These are phyloP conservation scores for Phalaenopsis aphrodite DNA, from an alignment of 106 monocot genomes.

Conservation along the genomic window DNA sequence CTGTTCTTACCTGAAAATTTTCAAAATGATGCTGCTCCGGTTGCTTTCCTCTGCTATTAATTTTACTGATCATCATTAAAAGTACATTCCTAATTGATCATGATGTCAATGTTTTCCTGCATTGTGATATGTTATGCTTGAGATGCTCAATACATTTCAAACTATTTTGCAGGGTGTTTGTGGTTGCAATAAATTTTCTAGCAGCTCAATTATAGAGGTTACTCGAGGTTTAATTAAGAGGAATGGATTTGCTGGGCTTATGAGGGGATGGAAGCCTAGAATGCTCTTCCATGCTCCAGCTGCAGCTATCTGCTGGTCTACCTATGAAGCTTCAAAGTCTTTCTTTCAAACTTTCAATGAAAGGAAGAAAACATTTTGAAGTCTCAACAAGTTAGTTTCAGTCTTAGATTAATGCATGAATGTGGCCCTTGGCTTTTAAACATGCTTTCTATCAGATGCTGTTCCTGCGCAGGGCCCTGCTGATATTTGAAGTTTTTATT, in stretches of 20 bases:
- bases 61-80: too few relatives aligned
- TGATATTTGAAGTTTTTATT: conserved; percentile 1
- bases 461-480: not conserved
- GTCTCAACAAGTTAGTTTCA: not conserved
- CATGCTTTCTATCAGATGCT: not conserved
- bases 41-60: too few relatives aligned
- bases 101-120: too few relatives aligned
- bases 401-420: too few relatives aligned
- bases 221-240: conserved; percentile 46
- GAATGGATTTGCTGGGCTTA: conserved; percentile 69
- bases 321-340: conserved; percentile 79
- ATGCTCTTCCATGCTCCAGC: conserved; percentile 98
- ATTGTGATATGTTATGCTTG: not conserved
- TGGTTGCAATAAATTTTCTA: conserved; percentile 72
- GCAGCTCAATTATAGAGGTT: conserved; percentile 61
- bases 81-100: too few relatives aligned
- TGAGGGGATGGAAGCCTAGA: conserved; percentile 87
- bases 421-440: too few relatives aligned
- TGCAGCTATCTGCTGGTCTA: conserved; percentile 96
- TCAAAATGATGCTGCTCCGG: too few relatives aligned
- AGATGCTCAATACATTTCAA: not conserved
- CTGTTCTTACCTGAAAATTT: too few relatives aligned
- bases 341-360: conserved; percentile 66
- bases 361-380: conserved; percentile 9
- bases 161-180: conserved; percentile 69